Evolutionary conservation across 1,139 yeast species (phyloP).

Genomic region (Taphrina confusa): DNA sequence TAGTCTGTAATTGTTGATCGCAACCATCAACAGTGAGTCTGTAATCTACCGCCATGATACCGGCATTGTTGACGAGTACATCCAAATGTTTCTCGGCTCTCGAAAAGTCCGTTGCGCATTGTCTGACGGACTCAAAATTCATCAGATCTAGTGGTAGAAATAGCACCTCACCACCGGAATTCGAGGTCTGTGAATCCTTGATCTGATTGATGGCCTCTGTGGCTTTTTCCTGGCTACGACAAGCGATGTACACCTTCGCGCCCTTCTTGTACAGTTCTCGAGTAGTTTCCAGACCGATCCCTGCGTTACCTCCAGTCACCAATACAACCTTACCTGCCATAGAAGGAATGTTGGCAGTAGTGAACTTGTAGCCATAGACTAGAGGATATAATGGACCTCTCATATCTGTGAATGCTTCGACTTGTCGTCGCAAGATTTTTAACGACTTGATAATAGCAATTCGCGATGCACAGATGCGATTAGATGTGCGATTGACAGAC

Average conservation of each 20-base stretch:
- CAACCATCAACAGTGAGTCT: slow-evolving; percentile 40
- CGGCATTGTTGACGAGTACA: slow-evolving; percentile 41
- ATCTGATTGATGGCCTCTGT: slow-evolving; percentile 47
- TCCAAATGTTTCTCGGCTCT: slow-evolving; percentile 38
- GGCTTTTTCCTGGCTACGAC: slow-evolving; percentile 49
- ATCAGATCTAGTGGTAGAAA: slow-evolving; percentile 49
- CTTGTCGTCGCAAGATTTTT: too few relatives aligned
- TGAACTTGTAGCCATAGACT: slow-evolving; percentile 44
- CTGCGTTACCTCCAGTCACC: slow-evolving; percentile 40
- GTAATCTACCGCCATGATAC: slow-evolving; percentile 37
- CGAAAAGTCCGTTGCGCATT: slow-evolving; percentile 37
- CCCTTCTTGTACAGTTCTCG: slow-evolving; percentile 44
- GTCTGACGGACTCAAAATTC: slow-evolving; percentile 47
- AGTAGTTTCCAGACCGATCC: slow-evolving; percentile 40
- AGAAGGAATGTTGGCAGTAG: slow-evolving; percentile 52
- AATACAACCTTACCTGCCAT: slow-evolving; percentile 47
- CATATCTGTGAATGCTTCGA: not conserved
- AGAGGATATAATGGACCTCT: slow-evolving; percentile 27
- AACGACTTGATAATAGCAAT: too few relatives aligned
- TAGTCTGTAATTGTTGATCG: slow-evolving; percentile 69
- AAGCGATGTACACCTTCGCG: slow-evolving; percentile 52
- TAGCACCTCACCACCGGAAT: slow-evolving; percentile 42
- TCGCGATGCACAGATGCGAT: too few relatives aligned
- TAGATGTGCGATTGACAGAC: too few relatives aligned
- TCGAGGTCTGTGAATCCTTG: slow-evolving; percentile 38